These are phyloP conservation scores for Cenchrus fungigraminus DNA, from an alignment of 176 grass and related monocot species.

Conservation along the genomic window DNA sequence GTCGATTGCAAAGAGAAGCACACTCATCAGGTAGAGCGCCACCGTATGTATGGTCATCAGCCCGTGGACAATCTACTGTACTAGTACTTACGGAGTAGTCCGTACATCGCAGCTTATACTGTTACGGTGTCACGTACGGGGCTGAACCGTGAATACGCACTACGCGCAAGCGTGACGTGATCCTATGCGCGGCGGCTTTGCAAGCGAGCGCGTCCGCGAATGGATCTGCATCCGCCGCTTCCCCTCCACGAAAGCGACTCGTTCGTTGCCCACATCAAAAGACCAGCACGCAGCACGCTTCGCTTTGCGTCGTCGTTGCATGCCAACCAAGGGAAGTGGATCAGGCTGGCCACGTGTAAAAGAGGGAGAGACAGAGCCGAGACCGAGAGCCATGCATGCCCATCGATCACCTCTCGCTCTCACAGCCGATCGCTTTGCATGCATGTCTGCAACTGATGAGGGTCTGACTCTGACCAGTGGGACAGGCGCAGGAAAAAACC, in stretches of 20 bases:
- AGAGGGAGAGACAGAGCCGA: neutral
- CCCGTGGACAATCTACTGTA: neutral
- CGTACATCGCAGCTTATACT: too few species aligned
- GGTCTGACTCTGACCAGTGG: neutral
- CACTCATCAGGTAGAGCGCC: too few species aligned
- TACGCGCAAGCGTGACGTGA: neutral
- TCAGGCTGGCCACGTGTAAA: neutral
- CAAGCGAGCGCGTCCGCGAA: neutral
- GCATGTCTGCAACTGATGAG: neutral
- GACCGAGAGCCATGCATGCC: neutral
- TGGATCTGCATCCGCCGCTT: neutral
- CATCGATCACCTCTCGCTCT: neutral
- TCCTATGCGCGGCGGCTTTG: neutral
- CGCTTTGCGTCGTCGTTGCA: neutral
- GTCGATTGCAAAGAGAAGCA: too few species aligned
- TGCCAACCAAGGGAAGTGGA: constrained; percentile 25
- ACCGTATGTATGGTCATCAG: too few species aligned
- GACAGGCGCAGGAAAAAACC: neutral
- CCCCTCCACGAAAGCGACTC: neutral
- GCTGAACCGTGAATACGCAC: neutral
- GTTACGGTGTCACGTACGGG: neutral
- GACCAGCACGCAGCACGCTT: neutral
- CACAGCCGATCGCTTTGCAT: neutral
- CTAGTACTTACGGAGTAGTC: neutral
- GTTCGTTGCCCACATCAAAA: too few species aligned